These are phyloP conservation scores for Poterioochromonas sp. DNA, from an alignment of 352 stramenopile genomes.

Conservation along the genomic window DNA sequence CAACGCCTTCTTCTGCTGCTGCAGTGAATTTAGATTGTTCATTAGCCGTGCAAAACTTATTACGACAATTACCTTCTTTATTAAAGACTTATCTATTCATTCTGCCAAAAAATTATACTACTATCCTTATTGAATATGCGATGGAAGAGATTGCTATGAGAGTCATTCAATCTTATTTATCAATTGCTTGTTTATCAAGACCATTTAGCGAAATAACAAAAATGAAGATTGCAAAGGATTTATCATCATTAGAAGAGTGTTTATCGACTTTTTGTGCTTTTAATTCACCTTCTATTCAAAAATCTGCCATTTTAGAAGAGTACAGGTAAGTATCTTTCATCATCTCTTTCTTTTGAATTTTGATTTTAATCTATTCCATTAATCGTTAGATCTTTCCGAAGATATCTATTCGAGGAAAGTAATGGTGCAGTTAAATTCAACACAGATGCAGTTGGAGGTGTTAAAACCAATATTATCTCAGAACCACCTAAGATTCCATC, in stretches of 20 bases:
- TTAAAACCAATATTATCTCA: not conserved
- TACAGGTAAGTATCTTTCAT: not conserved
- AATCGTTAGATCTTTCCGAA: slow-evolving; percentile 23
- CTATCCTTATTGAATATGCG: not conserved
- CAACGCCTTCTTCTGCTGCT: not conserved
- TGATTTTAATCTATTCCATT: not conserved
- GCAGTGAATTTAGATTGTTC: not conserved
- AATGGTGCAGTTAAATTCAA: not conserved
- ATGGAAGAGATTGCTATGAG: not conserved
- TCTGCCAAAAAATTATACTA: not conserved
- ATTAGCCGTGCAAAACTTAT: not conserved
- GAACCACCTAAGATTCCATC: not conserved
- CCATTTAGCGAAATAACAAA: not conserved
- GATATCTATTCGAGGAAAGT: slow-evolving; percentile 10
- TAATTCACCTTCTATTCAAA: not conserved
- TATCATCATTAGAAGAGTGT: not conserved
- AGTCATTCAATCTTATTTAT: not conserved
- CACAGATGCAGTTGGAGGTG: not conserved
- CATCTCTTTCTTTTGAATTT: slow-evolving; percentile 1
- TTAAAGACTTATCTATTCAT: not conserved
- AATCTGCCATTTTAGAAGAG: not conserved
- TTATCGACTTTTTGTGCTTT: not conserved
- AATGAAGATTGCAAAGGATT: not conserved
- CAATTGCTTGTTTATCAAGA: not conserved
- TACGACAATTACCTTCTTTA: not conserved